Evolutionary conservation across 2,329 filamentous ascomycete species (phyloP).

Genomic region (Aurifilum marmelostoma): DNA sequence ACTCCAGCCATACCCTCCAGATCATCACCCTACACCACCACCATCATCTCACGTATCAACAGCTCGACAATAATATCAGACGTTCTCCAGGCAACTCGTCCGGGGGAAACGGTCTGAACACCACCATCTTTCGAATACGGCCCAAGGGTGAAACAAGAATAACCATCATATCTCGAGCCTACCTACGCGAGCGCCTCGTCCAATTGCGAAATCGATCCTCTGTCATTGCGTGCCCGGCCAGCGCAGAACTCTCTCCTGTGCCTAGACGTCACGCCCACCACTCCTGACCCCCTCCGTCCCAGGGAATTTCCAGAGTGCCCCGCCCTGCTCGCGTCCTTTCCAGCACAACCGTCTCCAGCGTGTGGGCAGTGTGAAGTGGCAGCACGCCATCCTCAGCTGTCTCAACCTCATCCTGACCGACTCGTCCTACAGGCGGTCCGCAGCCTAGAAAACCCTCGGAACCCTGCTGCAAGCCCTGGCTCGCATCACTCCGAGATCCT

Average conservation of each 20-base stretch:
- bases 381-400: conserved; percentile 29
- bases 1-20: neutral
- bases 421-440: neutral
- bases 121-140: neutral
- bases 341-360: conserved; percentile 5
- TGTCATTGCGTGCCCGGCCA: conserved; percentile 26
- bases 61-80: neutral
- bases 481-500: conserved; percentile 8
- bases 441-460: neutral
- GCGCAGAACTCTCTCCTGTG: conserved; percentile 8
- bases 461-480: conserved; percentile 13
- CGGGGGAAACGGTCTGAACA: neutral
- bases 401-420: conserved; percentile 20
- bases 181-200: conserved; percentile 12
- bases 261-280: conserved; percentile 1
- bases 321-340: neutral
- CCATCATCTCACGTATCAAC: neutral
- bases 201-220: conserved; percentile 27
- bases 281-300: neutral
- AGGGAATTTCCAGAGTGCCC: neutral
- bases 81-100: neutral
- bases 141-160: conserved; percentile 5
- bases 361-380: neutral
- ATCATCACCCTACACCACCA: neutral
- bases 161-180: neutral